Evolutionary conservation across 2,329 filamentous ascomycete species (phyloP), one percentile per base, ranked within the genome.

Genomic region (Cladosporium sp.): DNA sequence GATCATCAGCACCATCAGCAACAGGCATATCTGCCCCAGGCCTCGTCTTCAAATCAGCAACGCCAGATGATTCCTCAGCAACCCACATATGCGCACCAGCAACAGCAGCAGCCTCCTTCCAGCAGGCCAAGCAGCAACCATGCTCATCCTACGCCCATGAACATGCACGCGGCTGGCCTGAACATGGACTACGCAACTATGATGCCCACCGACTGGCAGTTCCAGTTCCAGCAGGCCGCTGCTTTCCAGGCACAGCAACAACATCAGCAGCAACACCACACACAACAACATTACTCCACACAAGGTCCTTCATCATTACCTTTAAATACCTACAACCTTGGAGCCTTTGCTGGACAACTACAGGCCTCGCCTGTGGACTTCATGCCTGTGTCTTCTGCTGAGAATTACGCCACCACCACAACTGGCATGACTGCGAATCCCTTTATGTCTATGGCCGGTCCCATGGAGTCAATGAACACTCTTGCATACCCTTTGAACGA

Each of bases 401-500:
- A 63, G 30, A 65, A 75, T 58, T 59, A 61, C 42, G 73, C 75
- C 65, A 63, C 67, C 19, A 75, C 74, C 40, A 72, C 73, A 20
- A 70, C 76, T 61, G 71, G 72, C 52, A 76, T 79, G 71, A 71
- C 73, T 36, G 64, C 73, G 11, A 65, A 70, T 51, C 67, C 65
- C 51, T 76, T 75, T 67, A 73, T 74, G 68, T 71, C 72, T 64
- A 72, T 73, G 69, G 69, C 71, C 40, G 71, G 70, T 15, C 73
- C 76, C 30, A 76, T 79, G 73, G 73, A 75, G 42, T 72, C 75
- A 37, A 76, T 78, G 75, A 74, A 73, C 61, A 69, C 76, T 47
- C 70, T 76, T 37, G 69, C 71, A 6, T 72, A 72, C 51, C 75
- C 74, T 39, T 75, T 79, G 66, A 70, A 90, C 63, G 91, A 96